Evolutionary conservation across 1,284 basidiomycete species (phyloP).

Genomic region (Neotropicomus parvogracilis): DNA sequence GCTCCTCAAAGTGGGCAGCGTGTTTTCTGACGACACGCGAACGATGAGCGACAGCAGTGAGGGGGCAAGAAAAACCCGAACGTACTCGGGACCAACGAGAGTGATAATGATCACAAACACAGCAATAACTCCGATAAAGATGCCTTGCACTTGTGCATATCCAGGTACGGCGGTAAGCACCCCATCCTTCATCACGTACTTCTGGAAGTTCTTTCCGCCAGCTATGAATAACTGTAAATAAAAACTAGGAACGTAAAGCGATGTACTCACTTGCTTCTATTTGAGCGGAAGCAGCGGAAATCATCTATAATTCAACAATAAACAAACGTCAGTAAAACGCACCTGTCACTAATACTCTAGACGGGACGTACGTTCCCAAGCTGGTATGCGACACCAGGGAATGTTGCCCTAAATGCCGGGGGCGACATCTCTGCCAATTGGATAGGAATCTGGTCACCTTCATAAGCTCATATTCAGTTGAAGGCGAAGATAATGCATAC

Average conservation of each 20-base stretch:
- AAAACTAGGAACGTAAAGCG: not conserved
- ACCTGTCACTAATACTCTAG: not conserved
- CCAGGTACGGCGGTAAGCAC: constrained; percentile 55
- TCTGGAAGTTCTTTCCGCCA: constrained; percentile 58
- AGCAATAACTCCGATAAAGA: constrained; percentile 77
- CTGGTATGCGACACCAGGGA: constrained; percentile 91
- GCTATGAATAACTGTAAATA: constrained; percentile 34
- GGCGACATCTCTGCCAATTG: constrained; percentile 89
- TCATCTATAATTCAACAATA: constrained; percentile 52
- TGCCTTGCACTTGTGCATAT: constrained; percentile 84
- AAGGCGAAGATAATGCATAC: constrained; percentile 23
- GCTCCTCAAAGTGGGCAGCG: constrained; percentile 79
- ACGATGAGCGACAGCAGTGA: not conserved
- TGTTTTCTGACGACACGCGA: constrained; percentile 51
- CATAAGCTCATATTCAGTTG: not conserved
- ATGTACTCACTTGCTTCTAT: constrained; percentile 76
- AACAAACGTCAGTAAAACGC: not conserved
- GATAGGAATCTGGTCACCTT: constrained; percentile 63
- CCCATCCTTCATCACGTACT: constrained; percentile 49
- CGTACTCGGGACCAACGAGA: constrained; percentile 70
- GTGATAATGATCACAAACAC: constrained; percentile 67
- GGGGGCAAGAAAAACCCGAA: constrained; percentile 10
- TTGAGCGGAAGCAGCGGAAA: constrained; percentile 83
- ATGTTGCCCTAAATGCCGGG: constrained; percentile 89
- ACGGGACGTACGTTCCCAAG: constrained; percentile 56